phyloP scores from a whole-genome alignment of 2,329 filamentous ascomycete genomes.

The Botrytis byssoidea region DNA sequence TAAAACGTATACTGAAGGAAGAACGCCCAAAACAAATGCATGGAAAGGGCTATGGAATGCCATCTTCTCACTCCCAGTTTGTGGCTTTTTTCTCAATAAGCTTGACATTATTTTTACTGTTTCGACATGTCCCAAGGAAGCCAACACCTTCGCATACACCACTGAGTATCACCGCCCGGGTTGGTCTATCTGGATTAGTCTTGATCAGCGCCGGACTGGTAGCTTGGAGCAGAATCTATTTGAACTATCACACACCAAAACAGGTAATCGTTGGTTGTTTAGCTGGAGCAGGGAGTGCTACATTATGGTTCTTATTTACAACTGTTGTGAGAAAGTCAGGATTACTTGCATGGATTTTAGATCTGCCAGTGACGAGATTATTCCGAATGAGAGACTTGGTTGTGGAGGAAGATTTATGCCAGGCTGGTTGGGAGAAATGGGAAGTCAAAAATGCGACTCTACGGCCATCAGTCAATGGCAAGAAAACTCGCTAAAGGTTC shows the following conservation, averaged over 20 bases:
- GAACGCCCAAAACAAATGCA: slow-evolving; percentile 80
- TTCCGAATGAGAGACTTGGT: slow-evolving; percentile 80
- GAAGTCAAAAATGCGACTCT: slow-evolving; percentile 47
- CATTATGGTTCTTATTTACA: slow-evolving; percentile 77
- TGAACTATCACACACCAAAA: slow-evolving; percentile 85
- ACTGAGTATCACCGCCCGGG: slow-evolving; percentile 60
- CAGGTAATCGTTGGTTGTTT: slow-evolving; percentile 81
- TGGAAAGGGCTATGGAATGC: slow-evolving; percentile 97
- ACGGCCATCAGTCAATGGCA: slow-evolving; percentile 37
- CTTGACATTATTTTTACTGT: slow-evolving; percentile 77
- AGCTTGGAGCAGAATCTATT: slow-evolving; percentile 80
- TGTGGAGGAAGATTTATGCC: slow-evolving; percentile 81
- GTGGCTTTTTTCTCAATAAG: slow-evolving; percentile 88
- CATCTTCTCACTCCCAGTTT: slow-evolving; percentile 92
- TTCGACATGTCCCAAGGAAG: slow-evolving; percentile 66
- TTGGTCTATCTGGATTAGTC: slow-evolving; percentile 53
- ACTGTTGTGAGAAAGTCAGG: slow-evolving; percentile 64
- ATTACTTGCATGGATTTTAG: slow-evolving; percentile 69
- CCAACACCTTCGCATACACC: slow-evolving; percentile 47
- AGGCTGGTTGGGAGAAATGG: slow-evolving; percentile 95
- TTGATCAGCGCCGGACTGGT: slow-evolving; percentile 64
- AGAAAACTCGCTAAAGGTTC: slow-evolving; percentile 33
- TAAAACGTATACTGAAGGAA: slow-evolving; percentile 91
- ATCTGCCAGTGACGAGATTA: slow-evolving; percentile 60
- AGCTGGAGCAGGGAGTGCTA: slow-evolving; percentile 68